Evolutionary conservation across 345 rosid genomes (phyloP), one percentile per base, ranked within the genome.

Genomic region (Rhizophora mangle): DNA sequence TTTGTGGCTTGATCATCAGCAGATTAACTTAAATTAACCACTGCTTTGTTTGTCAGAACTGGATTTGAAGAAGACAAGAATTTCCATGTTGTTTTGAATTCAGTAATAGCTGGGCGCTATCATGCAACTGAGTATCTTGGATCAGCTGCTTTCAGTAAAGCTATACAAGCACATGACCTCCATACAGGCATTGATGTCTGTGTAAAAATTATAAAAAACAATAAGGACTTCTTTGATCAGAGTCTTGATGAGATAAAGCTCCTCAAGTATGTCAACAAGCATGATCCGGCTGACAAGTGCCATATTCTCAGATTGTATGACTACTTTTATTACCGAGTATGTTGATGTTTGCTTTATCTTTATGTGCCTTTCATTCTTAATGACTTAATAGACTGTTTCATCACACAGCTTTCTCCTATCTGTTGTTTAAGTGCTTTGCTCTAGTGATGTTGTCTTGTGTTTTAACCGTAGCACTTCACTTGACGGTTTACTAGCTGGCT

Each of bases 41-140:
- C 55, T 69, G 52, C 34, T 70, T 67, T 64, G 54, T 71, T 72
- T 32, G 63, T 74, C 95, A 96, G 99, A 78, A 96, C 99, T 81
- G 99, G 99, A 71, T 96, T 96, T 76, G 98, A 96, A 85, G 99
- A 96, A 86, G 99, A 96, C 83, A 96, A 96, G 86, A 96, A 92
- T 79, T 96, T 96, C 71, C 92, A 92, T 64, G 98, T 92, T 72
- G 95, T 89, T 68, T 68, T 96, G 58, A 96, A 96, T 78, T 92
- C 98, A 59, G 94, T 96, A 20, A 79, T 96, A 68, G 98, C 99
- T 70, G 98, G 99, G 68, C 90, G 98, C 32, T 96, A 96, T 80
- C 99, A 96, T 82, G 97, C 92, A 62, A 96, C 99, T 0, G 99
- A 96, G 85, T 92, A 90, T 81, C 96, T 96, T 80, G 99, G 99